Percentiles rank a stretch among this genome's conserved stretches.
Conservation (phyloP, 2,329 filamentous ascomycete genomes). For the Tolypocladium amazonense region DNA sequence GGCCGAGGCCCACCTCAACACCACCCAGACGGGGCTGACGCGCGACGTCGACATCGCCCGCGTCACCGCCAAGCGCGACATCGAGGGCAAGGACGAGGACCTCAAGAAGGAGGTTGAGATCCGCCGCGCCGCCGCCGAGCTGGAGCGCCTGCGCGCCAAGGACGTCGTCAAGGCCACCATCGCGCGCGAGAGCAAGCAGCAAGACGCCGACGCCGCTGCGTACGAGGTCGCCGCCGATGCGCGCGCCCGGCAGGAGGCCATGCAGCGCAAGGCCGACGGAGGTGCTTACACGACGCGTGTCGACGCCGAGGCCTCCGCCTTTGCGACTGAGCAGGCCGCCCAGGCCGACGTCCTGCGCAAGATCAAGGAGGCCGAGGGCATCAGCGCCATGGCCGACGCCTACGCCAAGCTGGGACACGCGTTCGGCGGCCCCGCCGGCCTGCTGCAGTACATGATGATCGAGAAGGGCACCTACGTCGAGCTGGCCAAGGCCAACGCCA, state of each 20-base stretch:
- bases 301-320: slow-evolving; percentile 30
- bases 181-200: slow-evolving; percentile 54
- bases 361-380: slow-evolving; percentile 67
- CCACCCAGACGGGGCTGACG: slow-evolving; percentile 60
- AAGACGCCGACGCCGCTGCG: slow-evolving; percentile 54
- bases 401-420: slow-evolving; percentile 62
- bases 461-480: slow-evolving; percentile 70
- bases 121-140: slow-evolving; percentile 67
- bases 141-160: slow-evolving; percentile 66
- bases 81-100: slow-evolving; percentile 69
- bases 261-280: slow-evolving; percentile 42
- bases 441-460: slow-evolving; percentile 82
- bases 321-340: slow-evolving; percentile 34
- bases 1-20: slow-evolving; percentile 67
- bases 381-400: slow-evolving; percentile 69
- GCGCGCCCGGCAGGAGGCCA: slow-evolving; percentile 39
- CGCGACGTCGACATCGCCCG: slow-evolving; percentile 66
- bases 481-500: slow-evolving; percentile 67
- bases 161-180: slow-evolving; percentile 73
- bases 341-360: slow-evolving; percentile 49
- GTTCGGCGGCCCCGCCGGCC: slow-evolving; percentile 66
- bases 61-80: slow-evolving; percentile 61
- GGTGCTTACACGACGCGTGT: slow-evolving; percentile 37
- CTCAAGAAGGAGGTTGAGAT: slow-evolving; percentile 68
- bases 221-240: slow-evolving; percentile 57